Conservation (phyloP, 2,329 filamentous ascomycete species). For the Thelonectria olida region DNA sequence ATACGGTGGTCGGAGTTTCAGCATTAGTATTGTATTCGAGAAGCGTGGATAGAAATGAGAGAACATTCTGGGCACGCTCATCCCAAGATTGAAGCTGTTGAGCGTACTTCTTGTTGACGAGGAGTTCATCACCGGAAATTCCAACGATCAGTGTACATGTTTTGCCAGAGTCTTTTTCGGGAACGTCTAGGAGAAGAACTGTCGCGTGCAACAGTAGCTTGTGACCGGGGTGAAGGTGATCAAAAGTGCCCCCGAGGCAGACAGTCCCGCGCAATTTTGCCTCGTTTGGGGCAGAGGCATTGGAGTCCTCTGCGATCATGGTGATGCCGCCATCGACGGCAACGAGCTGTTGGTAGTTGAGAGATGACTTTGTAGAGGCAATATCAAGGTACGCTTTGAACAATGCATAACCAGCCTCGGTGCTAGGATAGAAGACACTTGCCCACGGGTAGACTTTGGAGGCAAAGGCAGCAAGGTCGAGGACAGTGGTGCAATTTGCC, state of each 20-base stretch:
- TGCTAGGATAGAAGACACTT: slow-evolving; percentile 71
- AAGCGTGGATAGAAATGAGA: slow-evolving; percentile 77
- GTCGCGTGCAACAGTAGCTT: slow-evolving; percentile 95
- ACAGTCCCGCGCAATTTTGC: slow-evolving; percentile 52
- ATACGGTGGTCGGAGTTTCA: slow-evolving; percentile 18
- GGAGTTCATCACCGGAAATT: slow-evolving; percentile 86
- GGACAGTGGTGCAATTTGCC: slow-evolving; percentile 56
- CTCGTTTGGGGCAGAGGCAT: neutral
- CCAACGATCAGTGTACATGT: slow-evolving; percentile 78
- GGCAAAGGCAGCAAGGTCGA: slow-evolving; percentile 63
- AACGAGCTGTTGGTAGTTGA: slow-evolving; percentile 61
- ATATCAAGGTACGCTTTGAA: slow-evolving; percentile 59
- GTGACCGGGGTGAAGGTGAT: slow-evolving; percentile 94
- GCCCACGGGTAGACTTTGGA: slow-evolving; percentile 68
- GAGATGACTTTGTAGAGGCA: slow-evolving; percentile 54
- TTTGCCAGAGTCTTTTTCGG: slow-evolving; percentile 46
- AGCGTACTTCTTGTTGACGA: slow-evolving; percentile 89
- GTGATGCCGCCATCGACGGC: slow-evolving; percentile 63
- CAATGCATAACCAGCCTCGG: slow-evolving; percentile 69
- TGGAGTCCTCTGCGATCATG: slow-evolving; percentile 39
- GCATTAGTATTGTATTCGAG: slow-evolving; percentile 53
- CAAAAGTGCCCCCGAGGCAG: slow-evolving; percentile 92
- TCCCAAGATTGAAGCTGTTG: slow-evolving; percentile 85
- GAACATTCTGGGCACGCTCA: slow-evolving; percentile 72
- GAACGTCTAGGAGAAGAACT: slow-evolving; percentile 72